Conservation (phyloP, 306 rosid genomes). For the Amphicarpaea edgeworthii region DNA sequence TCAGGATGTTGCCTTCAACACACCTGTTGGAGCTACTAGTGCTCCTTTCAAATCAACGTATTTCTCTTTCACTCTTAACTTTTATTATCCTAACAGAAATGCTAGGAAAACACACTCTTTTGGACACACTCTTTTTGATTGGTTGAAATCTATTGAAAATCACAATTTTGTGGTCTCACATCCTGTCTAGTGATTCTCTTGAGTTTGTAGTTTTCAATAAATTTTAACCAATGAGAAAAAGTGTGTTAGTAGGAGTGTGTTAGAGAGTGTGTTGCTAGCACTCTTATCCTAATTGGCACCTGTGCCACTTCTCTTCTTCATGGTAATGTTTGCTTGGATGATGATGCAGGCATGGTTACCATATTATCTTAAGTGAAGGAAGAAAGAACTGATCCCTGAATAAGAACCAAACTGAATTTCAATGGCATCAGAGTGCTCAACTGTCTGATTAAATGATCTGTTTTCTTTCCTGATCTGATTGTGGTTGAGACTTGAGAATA, state of each 20-base stretch:
- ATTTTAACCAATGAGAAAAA: no score
- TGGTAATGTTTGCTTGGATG: constrained; percentile 34
- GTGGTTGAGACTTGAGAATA: constrained; percentile 48
- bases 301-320: constrained; percentile 3
- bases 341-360: constrained; percentile 92
- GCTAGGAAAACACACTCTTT: no score
- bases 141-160: no score
- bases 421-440: constrained; percentile 35
- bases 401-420: constrained; percentile 36
- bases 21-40: constrained; percentile 83
- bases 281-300: constrained; percentile 16
- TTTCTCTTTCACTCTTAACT: constrained; percentile 9
- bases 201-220: no score
- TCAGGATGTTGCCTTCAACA: constrained; percentile 93
- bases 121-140: no score
- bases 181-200: no score
- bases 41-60: constrained; percentile 97
- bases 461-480: constrained; percentile 22
- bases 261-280: no score
- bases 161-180: no score
- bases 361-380: constrained; percentile 87
- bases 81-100: no score
- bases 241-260: no score
- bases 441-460: constrained; percentile 34
- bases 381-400: constrained; percentile 73